Evolutionary conservation across 371 early-diverging fungal genomes (phyloP), one percentile per base, ranked within the genome.

Genomic region (Chytridiales sp.): DNA sequence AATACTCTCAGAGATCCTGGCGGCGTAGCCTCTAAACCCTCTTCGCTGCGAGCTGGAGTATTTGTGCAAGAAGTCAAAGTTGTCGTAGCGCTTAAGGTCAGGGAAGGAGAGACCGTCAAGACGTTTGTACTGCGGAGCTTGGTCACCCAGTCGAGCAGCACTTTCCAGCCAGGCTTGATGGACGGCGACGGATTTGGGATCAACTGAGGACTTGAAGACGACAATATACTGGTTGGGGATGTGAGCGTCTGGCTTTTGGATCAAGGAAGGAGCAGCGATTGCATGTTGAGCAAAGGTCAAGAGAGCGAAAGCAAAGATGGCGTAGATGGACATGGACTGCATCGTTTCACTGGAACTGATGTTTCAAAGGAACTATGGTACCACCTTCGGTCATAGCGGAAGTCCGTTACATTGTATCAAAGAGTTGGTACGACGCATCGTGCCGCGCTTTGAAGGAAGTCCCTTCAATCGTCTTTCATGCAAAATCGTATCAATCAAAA

Each of bases 181-280:
- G 38, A 17, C 17, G 11, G 38, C 38, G 38, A 38, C 38, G 38
- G 38, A 38, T 8, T 8, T 17, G 38, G 8, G 11, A 17, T 8
- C 11, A 26, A 59, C 43, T 22, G 85, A 67, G 47, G 81, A 70
- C 74, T 91, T 91, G 69, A 92, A 83, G 22, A 91, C 87, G 38
- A 93, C 87, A 51, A 93, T 88, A 79, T 94, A 94, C 44, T 82
- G 84, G 68, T 90, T 87, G 9, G n/a, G n/a, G n/a, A n/a, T n/a
- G n/a, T n/a, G n/a, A n/a, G n/a, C n/a, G n/a, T n/a, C n/a, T n/a
- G n/a, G n/a, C n/a, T n/a, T n/a, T n/a, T n/a, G n/a, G n/a, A n/a
- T n/a, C n/a, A n/a, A n/a, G n/a, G n/a, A n/a, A n/a, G n/a, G n/a
- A n/a, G n/a, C n/a, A n/a, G n/a, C n/a, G n/a, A n/a, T n/a, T n/a